phyloP scores from a whole-genome alignment of 768 basidiomycete genomes.

The Termitomyces sp. region DNA sequence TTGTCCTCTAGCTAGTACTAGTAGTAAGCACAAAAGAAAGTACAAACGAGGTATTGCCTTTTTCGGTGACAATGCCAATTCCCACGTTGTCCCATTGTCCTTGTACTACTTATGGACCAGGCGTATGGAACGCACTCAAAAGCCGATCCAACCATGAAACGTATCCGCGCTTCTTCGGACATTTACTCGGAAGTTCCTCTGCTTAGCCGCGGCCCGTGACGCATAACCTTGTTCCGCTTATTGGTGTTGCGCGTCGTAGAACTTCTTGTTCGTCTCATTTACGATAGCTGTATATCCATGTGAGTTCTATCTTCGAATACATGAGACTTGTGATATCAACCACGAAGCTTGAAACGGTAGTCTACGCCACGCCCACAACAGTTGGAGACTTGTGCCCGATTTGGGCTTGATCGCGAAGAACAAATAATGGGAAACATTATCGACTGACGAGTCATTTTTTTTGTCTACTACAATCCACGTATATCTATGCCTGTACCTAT shows the following conservation, averaged over 20 bases:
- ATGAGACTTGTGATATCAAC: neutral
- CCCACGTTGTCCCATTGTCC: slow-evolving; percentile 6
- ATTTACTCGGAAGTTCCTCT: neutral
- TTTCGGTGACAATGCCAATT: slow-evolving; percentile 19
- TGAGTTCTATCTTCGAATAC: neutral
- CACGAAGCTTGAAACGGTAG: neutral
- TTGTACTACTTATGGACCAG: neutral
- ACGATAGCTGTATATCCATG: neutral
- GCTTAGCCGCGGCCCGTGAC: neutral
- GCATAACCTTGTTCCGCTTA: neutral
- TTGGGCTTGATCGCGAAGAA: no score
- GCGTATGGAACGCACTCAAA: neutral
- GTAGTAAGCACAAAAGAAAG: slow-evolving; percentile 22
- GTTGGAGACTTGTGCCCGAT: neutral
- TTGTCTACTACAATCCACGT: no score
- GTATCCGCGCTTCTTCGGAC: neutral
- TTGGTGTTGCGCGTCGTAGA: no score
- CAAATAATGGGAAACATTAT: no score
- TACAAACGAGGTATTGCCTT: slow-evolving; percentile 20
- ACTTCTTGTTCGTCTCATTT: neutral
- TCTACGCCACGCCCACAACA: neutral
- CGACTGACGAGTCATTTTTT: no score
- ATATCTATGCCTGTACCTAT: no score
- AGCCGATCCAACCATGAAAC: neutral
- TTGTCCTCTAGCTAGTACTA: slow-evolving; percentile 16